A percentile compares a stretch with the other conserved stretches of the same genome.
Evolutionary conservation across 208 protist species (phyloP).

Genomic region (Herpetomonas tarakana): DNA sequence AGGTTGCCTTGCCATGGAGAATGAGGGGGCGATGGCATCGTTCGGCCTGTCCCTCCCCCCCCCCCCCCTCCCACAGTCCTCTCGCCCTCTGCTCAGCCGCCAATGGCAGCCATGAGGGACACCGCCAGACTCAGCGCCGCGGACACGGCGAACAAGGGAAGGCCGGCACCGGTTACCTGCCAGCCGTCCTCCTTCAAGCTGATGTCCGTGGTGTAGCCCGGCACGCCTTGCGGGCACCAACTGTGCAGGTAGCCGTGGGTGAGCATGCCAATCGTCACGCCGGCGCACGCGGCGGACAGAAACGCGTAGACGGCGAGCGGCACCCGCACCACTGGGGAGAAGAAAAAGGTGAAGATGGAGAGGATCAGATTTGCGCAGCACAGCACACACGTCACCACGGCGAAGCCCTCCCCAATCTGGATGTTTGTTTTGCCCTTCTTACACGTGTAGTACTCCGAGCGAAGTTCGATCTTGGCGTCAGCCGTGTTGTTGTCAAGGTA

Average conservation of each 20-base stretch:
- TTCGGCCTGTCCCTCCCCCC: too few species aligned
- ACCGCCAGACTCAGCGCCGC: conserved; percentile 1
- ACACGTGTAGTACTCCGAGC: conserved; percentile 28
- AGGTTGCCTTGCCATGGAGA: too few species aligned
- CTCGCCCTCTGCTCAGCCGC: too few species aligned
- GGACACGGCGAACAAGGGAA: conserved; percentile 16
- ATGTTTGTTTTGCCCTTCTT: conserved; percentile 18
- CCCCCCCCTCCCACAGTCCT: too few species aligned
- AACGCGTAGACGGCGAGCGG: conserved; percentile 14
- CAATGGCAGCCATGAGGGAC: conserved; percentile 6
- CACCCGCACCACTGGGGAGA: conserved; percentile 15
- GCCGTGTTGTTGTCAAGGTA: neutral
- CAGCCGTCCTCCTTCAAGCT: conserved; percentile 1
- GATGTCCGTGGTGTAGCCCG: neutral
- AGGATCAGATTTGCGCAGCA: conserved; percentile 22
- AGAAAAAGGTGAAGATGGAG: conserved; percentile 20
- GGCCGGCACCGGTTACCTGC: conserved; percentile 1
- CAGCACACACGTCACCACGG: conserved; percentile 22
- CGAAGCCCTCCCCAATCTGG: conserved; percentile 29
- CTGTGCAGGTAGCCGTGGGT: conserved; percentile 17
- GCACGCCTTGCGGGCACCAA: conserved; percentile 19
- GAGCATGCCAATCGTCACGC: conserved; percentile 11
- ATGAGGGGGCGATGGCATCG: too few species aligned
- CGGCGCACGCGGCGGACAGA: conserved; percentile 4
- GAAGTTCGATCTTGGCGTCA: conserved; percentile 3